Percentiles rank a stretch among this genome's conserved stretches.
phyloP scores from a whole-genome alignment of 2,329 filamentous ascomycete species.

The Microsporum ferrugineum region DNA sequence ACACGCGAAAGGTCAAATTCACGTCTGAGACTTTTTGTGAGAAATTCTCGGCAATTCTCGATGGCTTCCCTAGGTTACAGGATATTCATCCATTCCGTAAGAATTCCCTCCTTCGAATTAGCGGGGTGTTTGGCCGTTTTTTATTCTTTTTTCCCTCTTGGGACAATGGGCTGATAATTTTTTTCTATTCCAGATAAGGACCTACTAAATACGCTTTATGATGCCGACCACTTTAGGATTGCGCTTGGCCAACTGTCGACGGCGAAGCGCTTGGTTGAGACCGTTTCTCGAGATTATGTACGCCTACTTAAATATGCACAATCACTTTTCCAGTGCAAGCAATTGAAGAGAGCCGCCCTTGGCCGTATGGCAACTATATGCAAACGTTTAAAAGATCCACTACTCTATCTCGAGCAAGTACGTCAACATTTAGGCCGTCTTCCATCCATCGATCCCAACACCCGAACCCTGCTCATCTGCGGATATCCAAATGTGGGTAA shows the following conservation, averaged over 20 bases:
- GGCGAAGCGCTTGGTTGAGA: constrained; percentile 92
- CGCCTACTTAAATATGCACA: constrained; percentile 93
- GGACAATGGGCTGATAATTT: constrained; percentile 10
- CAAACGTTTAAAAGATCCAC: constrained; percentile 85
- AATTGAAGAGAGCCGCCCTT: constrained; percentile 88
- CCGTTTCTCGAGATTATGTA: constrained; percentile 90
- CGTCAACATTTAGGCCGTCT: constrained; percentile 95
- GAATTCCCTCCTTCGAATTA: constrained; percentile 17
- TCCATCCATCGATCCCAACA: constrained; percentile 96
- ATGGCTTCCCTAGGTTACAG: constrained; percentile 81
- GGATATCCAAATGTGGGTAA: constrained; percentile 98
- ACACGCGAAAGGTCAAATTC: constrained; percentile 96
- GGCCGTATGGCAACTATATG: constrained; percentile 98
- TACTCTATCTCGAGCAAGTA: constrained; percentile 92
- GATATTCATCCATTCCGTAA: constrained; percentile 92
- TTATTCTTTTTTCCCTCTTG: constrained; percentile 12
- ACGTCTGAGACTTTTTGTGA: constrained; percentile 94
- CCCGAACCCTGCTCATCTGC: constrained; percentile 86
- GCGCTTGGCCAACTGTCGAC: constrained; percentile 92
- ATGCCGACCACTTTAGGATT: constrained; percentile 95
- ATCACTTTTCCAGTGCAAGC: constrained; percentile 96
- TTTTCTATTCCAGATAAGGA: constrained; percentile 48
- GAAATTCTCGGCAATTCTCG: constrained; percentile 80
- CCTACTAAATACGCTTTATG: constrained; percentile 94
- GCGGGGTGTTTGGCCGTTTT: not conserved